phyloP scores from a whole-genome alignment of 371 early-diverging fungal species.

The Phascolomyces articulosus region DNA sequence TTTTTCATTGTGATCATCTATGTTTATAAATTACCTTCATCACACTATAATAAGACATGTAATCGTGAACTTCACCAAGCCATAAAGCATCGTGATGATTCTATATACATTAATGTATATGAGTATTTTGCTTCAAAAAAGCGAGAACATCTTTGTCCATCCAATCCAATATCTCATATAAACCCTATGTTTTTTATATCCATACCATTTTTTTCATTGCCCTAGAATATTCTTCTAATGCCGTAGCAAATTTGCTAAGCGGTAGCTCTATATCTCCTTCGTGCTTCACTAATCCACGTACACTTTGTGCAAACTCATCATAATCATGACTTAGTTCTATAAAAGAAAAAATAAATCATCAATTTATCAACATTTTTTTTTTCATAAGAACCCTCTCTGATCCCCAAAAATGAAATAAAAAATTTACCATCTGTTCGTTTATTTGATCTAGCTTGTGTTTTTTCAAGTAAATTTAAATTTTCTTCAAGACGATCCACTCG shows the following conservation, averaged over 20 bases:
- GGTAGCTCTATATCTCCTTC: conserved; percentile 78
- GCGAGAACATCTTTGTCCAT: too few relatives aligned
- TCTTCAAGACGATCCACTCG: conserved; percentile 82
- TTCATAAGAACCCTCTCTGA: neutral
- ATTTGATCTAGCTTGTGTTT: conserved; percentile 72
- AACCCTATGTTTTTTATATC: too few relatives aligned
- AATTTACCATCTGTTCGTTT: conserved; percentile 71
- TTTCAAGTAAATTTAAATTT: conserved; percentile 79
- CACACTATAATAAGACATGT: conserved; percentile 83
- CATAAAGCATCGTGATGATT: conserved; percentile 66
- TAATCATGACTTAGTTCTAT: conserved; percentile 81
- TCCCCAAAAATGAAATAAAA: neutral
- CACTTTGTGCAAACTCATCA: conserved; percentile 74
- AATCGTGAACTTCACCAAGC: conserved; percentile 81
- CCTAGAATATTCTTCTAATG: conserved; percentile 61
- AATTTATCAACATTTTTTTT: neutral
- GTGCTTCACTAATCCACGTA: conserved; percentile 76
- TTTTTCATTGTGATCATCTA: neutral
- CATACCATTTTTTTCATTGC: conserved; percentile 72
- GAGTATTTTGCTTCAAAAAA: too few relatives aligned
- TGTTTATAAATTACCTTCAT: conserved; percentile 62
- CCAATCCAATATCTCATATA: too few relatives aligned
- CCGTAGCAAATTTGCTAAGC: conserved; percentile 67
- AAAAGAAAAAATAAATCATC: neutral
- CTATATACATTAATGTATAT: conserved; percentile 7